Conservation (phyloP, 768 basidiomycete species). For the Mycena vulgaris region DNA sequence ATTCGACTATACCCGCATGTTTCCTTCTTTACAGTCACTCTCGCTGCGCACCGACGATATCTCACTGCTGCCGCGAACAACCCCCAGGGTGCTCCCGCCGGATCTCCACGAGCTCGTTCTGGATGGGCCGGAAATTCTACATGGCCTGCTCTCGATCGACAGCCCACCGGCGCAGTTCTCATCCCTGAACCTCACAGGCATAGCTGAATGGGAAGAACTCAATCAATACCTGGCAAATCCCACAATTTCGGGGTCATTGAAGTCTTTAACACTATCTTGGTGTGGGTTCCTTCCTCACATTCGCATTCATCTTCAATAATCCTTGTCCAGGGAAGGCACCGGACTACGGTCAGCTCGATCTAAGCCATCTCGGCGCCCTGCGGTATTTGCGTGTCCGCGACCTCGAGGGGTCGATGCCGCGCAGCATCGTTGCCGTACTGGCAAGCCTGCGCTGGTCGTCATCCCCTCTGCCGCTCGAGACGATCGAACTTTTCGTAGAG, state of each 20-base stretch:
- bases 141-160: not conserved
- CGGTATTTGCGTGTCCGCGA: not conserved
- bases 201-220: not conserved
- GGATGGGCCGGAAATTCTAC: not conserved
- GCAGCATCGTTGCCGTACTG: not conserved
- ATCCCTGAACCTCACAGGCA: not conserved
- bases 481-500: too few relatives aligned
- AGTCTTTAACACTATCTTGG: slow-evolving; percentile 17
- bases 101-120: slow-evolving; percentile 6
- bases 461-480: not conserved
- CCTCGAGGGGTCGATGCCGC: too few relatives aligned
- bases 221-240: not conserved
- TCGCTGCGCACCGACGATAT: not conserved
- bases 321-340: not conserved
- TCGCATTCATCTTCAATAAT: not conserved
- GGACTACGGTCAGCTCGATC: not conserved
- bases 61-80: not conserved
- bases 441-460: not conserved
- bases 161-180: not conserved
- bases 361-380: not conserved
- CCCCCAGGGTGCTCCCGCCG: not conserved
- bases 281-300: not conserved
- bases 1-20: not conserved
- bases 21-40: slow-evolving; percentile 12
- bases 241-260: not conserved